Evolutionary conservation across 2,329 filamentous ascomycete genomes (phyloP).

Genomic region (Sarocladium oryzae): DNA sequence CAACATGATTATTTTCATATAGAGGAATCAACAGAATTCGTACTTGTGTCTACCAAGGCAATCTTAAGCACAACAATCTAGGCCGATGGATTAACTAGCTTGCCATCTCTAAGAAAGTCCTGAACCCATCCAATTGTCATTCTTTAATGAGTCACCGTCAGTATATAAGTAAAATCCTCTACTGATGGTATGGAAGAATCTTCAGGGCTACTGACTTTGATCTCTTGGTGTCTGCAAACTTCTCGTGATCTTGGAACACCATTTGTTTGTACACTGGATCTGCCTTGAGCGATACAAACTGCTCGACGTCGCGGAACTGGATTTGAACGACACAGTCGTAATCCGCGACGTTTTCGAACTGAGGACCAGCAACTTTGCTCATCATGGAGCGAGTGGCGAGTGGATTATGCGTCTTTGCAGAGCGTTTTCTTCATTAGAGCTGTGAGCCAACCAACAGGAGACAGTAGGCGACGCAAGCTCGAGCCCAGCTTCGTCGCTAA

Average conservation of each 20-base stretch:
- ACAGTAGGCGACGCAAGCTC: not conserved
- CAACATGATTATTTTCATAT: no score
- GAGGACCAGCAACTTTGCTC: conserved; percentile 32
- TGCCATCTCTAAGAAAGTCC: not conserved
- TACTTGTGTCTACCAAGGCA: no score
- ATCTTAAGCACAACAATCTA: no score
- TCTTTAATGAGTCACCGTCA: not conserved
- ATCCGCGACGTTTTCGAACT: conserved; percentile 41
- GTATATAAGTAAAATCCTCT: no score
- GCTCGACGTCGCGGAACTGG: conserved; percentile 35
- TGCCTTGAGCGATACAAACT: conserved; percentile 41
- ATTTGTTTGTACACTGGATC: conserved; percentile 42
- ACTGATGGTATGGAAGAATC: no score
- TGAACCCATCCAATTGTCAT: conserved; percentile 4
- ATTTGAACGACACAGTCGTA: conserved; percentile 45
- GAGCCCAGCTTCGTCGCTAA: no score
- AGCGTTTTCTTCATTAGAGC: not conserved
- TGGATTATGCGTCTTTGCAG: conserved; percentile 34
- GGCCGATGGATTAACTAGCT: not conserved
- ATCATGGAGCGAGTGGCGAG: conserved; percentile 25
- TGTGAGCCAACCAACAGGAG: no score
- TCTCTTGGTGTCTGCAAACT: conserved; percentile 41
- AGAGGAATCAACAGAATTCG: no score
- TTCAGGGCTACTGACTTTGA: conserved; percentile 25
- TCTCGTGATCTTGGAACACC: conserved; percentile 37